Conservation (phyloP, 2,329 filamentous ascomycete species). For the Plenodomus biglobosus region DNA sequence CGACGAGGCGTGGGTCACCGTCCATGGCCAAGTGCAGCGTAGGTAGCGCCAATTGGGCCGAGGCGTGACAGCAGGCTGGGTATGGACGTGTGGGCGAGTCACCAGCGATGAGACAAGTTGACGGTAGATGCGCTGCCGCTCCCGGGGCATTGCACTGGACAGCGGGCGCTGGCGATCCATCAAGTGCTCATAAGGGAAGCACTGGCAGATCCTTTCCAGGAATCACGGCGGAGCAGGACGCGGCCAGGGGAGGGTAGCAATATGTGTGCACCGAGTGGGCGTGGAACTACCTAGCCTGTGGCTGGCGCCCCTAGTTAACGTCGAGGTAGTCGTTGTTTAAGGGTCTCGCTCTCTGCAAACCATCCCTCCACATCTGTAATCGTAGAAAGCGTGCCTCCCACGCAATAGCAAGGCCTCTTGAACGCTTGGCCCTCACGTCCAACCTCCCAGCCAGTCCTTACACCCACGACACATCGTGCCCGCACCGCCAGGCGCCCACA, state of each 20-base stretch:
- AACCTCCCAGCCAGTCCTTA: conserved; percentile 8
- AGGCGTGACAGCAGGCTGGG: conserved; percentile 15
- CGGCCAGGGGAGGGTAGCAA: not conserved
- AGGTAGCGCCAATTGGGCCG: conserved; percentile 18
- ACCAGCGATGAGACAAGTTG: conserved; percentile 2
- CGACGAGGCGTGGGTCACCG: conserved; percentile 19
- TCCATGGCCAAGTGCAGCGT: not conserved
- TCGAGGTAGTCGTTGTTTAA: conserved; percentile 1
- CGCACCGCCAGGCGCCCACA: conserved; percentile 3
- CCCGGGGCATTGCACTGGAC: not conserved
- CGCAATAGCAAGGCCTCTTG: not conserved
- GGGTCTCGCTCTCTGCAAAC: conserved; percentile 10
- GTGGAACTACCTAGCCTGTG: conserved; percentile 4
- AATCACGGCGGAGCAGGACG: not conserved
- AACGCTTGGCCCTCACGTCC: conserved; percentile 11
- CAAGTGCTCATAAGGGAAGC: not conserved
- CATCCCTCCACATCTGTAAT: conserved; percentile 11
- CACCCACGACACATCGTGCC: conserved; percentile 9
- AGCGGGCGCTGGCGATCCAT: not conserved
- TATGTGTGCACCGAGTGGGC: not conserved
- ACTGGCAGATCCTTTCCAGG: not conserved
- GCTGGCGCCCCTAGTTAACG: conserved; percentile 14
- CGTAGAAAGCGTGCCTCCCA: conserved; percentile 7
- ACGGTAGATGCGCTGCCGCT: not conserved
- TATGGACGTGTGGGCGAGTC: not conserved